Base-by-base conservation (phyloP, 345 rosid genomes). In the Noccaea caerulescens region DNA sequence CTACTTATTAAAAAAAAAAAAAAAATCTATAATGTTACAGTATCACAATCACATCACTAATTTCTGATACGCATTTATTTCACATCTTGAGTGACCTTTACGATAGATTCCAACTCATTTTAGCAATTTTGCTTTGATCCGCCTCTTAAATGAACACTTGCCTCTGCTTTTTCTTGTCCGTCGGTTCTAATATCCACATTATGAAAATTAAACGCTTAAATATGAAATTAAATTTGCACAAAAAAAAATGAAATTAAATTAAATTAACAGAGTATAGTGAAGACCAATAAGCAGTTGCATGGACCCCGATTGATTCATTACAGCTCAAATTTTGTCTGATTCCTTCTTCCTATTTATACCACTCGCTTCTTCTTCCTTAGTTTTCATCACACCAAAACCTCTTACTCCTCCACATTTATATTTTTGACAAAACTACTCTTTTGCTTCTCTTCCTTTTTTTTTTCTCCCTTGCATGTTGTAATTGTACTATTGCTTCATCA, bases 281-380 rank as follows among this genome's bases (percentile, higher is more conserved):
- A 72, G 71, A 64, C 57, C 66, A 64, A 20, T 36, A 66, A 25
- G 41, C 32, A 13, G 69, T 54, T 68, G 74, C 59, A 61, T 75
- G 79, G 73, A 75, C 79, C 79, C 79, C 3, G 68, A 59, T 73
- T 50, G 23, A 58, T 74, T 74, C 56, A 54, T 76, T 62, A 69
- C 79, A 37, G 71, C 70, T 55, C 30, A 68, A 62, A 45, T 65
- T 62, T 60, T 67, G 77, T 66, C 72, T 12, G 53, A 66, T 32
- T 58, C 54, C 20, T 58, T 20, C 5, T 64, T 42, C 58, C 63
- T 67, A 74, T 74, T 59, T 74, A 74, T 59, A 74, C 56, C 23
- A 51, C 61, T 39, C 55, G 32, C 68, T 67, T 33, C 55, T 42
- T 73, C 72, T 42, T 67, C 68, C 46, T 20, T 14, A 52, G 2